Conservation (phyloP, 305 asterid species). For the Fraxinus paxiana region DNA sequence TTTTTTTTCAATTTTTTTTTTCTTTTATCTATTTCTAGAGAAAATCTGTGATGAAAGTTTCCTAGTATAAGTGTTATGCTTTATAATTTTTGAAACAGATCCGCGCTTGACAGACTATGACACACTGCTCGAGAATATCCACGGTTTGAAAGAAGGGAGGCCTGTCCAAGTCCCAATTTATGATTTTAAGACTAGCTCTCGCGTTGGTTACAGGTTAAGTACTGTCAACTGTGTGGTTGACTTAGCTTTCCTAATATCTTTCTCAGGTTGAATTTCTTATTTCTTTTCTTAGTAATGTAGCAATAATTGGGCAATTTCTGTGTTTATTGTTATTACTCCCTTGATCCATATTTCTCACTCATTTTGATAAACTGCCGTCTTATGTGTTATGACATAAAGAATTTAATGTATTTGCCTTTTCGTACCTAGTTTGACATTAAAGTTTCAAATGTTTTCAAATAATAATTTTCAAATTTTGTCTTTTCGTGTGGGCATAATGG, state of each 20-base stretch:
- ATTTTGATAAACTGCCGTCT: background rate
- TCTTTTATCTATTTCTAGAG: background rate
- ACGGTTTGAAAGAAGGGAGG: conserved; percentile 66
- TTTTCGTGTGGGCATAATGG: background rate
- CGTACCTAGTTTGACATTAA: background rate
- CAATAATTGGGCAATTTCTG: background rate
- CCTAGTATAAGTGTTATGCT: conserved; percentile 21
- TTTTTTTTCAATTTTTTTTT: too few relatives aligned
- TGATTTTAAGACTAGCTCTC: conserved; percentile 85
- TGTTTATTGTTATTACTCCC: background rate
- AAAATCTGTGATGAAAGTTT: background rate
- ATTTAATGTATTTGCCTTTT: background rate
- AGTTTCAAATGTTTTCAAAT: background rate
- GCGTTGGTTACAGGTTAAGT: conserved; percentile 82
- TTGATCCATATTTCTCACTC: background rate
- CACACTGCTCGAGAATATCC: conserved; percentile 87
- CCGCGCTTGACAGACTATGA: conserved; percentile 98
- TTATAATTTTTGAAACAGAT: conserved; percentile 51
- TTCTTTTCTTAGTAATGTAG: background rate
- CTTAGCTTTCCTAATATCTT: conserved; percentile 11
- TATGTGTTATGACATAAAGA: background rate
- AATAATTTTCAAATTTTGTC: background rate
- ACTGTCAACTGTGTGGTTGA: conserved; percentile 26
- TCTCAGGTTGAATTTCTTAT: background rate
- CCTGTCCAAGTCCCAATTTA: conserved; percentile 87